Evolutionary conservation across 768 basidiomycete genomes (phyloP).

Genomic region (Russula sp.): DNA sequence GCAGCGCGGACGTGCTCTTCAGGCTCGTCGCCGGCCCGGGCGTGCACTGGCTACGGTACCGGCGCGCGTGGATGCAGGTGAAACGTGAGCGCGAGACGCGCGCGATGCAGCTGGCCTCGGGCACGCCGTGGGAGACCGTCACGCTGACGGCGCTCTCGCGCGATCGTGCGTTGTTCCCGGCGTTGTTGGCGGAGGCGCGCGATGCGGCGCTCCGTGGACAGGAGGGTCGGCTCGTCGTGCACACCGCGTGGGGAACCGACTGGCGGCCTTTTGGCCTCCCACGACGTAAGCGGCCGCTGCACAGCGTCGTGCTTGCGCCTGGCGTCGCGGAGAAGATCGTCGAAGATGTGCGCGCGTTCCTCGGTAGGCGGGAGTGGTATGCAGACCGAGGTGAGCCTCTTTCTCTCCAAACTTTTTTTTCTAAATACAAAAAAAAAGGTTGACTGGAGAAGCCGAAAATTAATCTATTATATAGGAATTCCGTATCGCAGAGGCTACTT

Average conservation of each 20-base stretch:
- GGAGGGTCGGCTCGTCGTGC: conserved; percentile 92
- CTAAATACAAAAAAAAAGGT: too few relatives aligned
- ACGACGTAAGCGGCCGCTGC: conserved; percentile 73
- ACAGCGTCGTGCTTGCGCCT: conserved; percentile 80
- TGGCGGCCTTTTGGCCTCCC: conserved; percentile 96
- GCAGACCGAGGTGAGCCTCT: conserved; percentile 74
- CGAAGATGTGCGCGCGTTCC: conserved; percentile 71
- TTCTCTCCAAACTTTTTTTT: neutral
- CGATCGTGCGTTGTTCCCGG: conserved; percentile 74
- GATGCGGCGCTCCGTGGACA: conserved; percentile 78
- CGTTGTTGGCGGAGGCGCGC: conserved; percentile 80
- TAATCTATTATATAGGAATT: conserved; percentile 56
- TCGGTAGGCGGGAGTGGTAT: conserved; percentile 86
- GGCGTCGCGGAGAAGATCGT: conserved; percentile 85
- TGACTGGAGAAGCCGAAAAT: too few relatives aligned
- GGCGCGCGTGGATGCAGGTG: conserved; percentile 96
- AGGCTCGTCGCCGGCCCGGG: conserved; percentile 95
- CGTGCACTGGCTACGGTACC: conserved; percentile 85
- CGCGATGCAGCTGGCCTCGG: conserved; percentile 85
- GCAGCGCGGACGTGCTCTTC: conserved; percentile 83
- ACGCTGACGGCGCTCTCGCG: conserved; percentile 87
- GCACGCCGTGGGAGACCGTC: conserved; percentile 95
- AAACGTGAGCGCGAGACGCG: conserved; percentile 92
- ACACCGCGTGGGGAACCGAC: conserved; percentile 94
- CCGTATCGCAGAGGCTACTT: conserved; percentile 96